Conservation (phyloP, 495 filamentous ascomycete species). For the Aspergillus affinis region DNA sequence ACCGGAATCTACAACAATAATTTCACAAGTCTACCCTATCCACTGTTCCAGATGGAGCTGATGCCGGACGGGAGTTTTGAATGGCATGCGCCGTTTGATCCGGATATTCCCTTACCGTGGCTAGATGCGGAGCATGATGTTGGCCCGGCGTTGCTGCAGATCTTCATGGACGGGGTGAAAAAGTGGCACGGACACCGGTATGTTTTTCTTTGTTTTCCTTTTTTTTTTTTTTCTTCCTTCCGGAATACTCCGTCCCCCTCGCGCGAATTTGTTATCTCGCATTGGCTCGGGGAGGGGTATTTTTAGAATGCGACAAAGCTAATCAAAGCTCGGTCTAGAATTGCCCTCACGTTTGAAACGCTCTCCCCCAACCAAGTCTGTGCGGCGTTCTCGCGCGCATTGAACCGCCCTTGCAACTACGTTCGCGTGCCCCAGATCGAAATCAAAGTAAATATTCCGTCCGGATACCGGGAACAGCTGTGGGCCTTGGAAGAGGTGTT, state of each 20-base stretch:
- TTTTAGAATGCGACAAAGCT: background rate
- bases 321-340: constrained; percentile 48
- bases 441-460: constrained; percentile 79
- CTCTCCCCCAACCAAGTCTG: constrained; percentile 83
- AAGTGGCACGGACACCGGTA: constrained; percentile 84
- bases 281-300: background rate
- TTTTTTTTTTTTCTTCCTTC: background rate
- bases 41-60: constrained; percentile 90
- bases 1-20: constrained; percentile 99
- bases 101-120: constrained; percentile 87
- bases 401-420: constrained; percentile 77
- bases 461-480: constrained; percentile 88
- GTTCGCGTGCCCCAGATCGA: constrained; percentile 69
- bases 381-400: constrained; percentile 70
- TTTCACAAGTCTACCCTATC: constrained; percentile 90
- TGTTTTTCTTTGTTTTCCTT: constrained; percentile 27
- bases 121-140: constrained; percentile 96
- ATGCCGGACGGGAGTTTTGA: constrained; percentile 79
- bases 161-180: constrained; percentile 87
- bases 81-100: constrained; percentile 94
- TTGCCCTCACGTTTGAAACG: constrained; percentile 89
- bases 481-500: constrained; percentile 66
- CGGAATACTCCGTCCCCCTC: background rate
- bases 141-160: constrained; percentile 88
- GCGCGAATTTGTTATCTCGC: background rate